Percentiles rank a stretch among this genome's conserved stretches.
Conservation (phyloP, 192 early-diverging fungal species). For the Linderina pennispora region DNA sequence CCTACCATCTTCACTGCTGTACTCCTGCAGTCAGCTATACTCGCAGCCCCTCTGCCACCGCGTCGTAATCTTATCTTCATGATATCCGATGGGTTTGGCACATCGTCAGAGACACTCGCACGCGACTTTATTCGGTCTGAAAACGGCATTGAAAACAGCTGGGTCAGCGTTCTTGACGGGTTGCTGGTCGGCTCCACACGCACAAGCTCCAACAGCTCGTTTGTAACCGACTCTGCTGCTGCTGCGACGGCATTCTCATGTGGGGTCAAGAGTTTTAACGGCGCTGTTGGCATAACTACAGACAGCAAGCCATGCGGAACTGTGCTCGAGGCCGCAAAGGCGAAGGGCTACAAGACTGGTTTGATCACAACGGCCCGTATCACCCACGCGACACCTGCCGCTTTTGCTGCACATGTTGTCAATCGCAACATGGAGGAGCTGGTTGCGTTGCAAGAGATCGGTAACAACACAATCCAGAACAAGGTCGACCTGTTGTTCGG, state of each 20-base stretch:
- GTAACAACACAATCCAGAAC: not conserved
- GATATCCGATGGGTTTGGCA: conserved; percentile 84
- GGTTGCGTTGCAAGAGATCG: not conserved
- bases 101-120: conserved; percentile 72
- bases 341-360: not conserved
- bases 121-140: conserved; percentile 60
- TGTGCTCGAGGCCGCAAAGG: not conserved
- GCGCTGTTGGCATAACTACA: not conserved
- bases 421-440: not conserved
- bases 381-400: not conserved
- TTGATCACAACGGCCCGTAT: not conserved
- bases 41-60: too few relatives aligned
- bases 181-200: conserved; percentile 70
- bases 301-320: not conserved
- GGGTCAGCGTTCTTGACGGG: conserved; percentile 51
- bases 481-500: not conserved
- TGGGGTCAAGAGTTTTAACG: not conserved
- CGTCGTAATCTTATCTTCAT: conserved; percentile 80
- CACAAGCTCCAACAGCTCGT: conserved; percentile 11
- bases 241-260: not conserved
- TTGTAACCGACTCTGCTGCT: not conserved
- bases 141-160: conserved; percentile 46
- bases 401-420: not conserved
- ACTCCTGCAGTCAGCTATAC: too few relatives aligned
- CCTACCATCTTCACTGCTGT: too few relatives aligned